Conservation (phyloP, 768 basidiomycete genomes). For the Suillus ampliporus region DNA sequence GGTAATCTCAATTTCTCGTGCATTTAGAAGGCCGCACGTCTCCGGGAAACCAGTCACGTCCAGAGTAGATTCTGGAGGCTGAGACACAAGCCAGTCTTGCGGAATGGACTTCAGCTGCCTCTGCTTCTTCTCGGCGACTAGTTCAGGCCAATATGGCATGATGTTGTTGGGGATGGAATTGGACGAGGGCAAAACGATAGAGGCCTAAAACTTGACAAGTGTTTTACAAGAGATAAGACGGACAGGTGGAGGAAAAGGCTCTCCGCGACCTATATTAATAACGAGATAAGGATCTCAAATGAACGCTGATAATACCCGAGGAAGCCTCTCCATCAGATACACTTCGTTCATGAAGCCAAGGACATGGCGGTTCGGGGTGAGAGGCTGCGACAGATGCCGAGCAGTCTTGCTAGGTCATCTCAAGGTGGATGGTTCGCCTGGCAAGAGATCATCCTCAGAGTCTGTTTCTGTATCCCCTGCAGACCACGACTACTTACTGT, state of each 20-base stretch:
- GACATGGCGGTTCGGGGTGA: background rate
- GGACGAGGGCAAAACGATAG: background rate
- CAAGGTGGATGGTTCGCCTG: background rate
- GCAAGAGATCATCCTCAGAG: background rate
- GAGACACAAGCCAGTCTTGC: slow-evolving; percentile 61
- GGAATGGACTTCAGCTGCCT: slow-evolving; percentile 64
- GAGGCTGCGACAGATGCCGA: background rate
- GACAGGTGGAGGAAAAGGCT: background rate
- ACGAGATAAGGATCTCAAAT: background rate
- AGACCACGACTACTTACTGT: no score
- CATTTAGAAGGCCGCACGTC: slow-evolving; percentile 61
- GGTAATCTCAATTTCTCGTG: slow-evolving; percentile 65
- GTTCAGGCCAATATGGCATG: slow-evolving; percentile 51
- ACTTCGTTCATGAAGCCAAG: background rate
- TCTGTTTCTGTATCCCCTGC: no score
- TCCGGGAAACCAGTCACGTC: slow-evolving; percentile 62
- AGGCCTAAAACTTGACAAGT: background rate
- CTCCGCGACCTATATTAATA: slow-evolving; percentile 1
- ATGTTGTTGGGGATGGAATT: background rate
- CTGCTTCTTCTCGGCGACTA: slow-evolving; percentile 58
- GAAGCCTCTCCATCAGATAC: background rate
- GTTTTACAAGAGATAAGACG: background rate
- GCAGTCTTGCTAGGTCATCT: no score
- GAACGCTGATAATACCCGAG: background rate
- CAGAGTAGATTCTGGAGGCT: slow-evolving; percentile 50